Conservation (phyloP, 805 yeast genomes). For the Hanseniaspora hatyaiensis region DNA sequence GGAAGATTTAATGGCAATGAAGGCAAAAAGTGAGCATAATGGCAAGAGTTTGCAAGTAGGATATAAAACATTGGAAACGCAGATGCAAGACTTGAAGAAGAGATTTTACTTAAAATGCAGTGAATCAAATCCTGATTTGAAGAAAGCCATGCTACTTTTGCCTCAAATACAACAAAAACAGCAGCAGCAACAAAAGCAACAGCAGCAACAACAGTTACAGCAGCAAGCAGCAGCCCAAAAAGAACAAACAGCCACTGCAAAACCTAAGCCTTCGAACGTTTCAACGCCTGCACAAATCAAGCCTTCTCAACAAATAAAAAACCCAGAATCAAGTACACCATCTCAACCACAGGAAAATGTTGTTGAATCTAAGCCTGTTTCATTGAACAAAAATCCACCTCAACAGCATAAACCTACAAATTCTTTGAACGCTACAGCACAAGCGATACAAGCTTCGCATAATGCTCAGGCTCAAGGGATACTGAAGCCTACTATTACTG, state of each 20-base stretch:
- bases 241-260: slow-evolving; percentile 23
- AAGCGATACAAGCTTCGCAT: not conserved
- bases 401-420: slow-evolving; percentile 14
- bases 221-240: slow-evolving; percentile 21
- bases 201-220: slow-evolving; percentile 15
- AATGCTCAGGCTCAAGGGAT: slow-evolving; percentile 9
- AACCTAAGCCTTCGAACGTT: too few species aligned
- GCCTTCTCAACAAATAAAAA: slow-evolving; percentile 17
- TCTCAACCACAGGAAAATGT: slow-evolving; percentile 14
- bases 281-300: too few species aligned
- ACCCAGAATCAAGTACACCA: slow-evolving; percentile 21
- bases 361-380: not conserved
- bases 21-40: slow-evolving; percentile 22
- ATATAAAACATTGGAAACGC: slow-evolving; percentile 24
- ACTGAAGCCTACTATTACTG: not conserved
- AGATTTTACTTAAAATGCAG: slow-evolving; percentile 30
- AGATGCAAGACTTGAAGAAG: slow-evolving; percentile 26
- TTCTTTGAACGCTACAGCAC: slow-evolving; percentile 23
- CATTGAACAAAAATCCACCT: not conserved
- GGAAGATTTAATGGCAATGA: slow-evolving; percentile 25
- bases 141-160: slow-evolving; percentile 24
- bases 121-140: slow-evolving; percentile 27
- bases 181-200: slow-evolving; percentile 19
- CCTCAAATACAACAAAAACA: slow-evolving; percentile 16
- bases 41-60: slow-evolving; percentile 24